Percentiles rank a stretch among this genome's conserved stretches.
Conservation (phyloP, 768 basidiomycete genomes). For the Gloeostereum incarnatum region DNA sequence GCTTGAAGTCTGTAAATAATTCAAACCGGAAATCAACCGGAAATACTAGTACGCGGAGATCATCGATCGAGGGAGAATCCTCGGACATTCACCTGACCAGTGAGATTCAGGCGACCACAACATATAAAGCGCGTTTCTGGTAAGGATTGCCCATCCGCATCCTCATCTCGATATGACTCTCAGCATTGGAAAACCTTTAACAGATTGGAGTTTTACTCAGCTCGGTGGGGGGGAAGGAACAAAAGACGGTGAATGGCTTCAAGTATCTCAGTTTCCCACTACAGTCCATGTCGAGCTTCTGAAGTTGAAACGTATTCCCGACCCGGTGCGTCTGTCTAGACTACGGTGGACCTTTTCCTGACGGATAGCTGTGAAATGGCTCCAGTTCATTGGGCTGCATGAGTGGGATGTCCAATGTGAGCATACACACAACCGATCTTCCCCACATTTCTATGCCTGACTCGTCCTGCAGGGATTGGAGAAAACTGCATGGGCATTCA, state of each 20-base stretch:
- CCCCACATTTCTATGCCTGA: background rate
- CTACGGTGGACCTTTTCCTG: background rate
- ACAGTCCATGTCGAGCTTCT: slow-evolving; percentile 83
- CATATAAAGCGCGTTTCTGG: too few species aligned
- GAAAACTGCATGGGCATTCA: slow-evolving; percentile 84
- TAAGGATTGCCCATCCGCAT: too few species aligned
- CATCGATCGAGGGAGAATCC: too few species aligned
- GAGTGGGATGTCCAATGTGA: slow-evolving; percentile 91
- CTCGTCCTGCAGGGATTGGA: slow-evolving; percentile 60
- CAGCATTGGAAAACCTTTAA: too few species aligned
- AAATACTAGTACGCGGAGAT: too few species aligned
- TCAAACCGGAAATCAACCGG: too few species aligned
- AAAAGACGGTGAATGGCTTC: slow-evolving; percentile 58
- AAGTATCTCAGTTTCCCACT: slow-evolving; percentile 64
- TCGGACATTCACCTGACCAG: too few species aligned
- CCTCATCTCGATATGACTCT: too few species aligned
- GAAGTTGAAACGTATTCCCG: slow-evolving; percentile 63
- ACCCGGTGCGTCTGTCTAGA: slow-evolving; percentile 40
- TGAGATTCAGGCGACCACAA: too few species aligned
- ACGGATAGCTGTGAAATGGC: background rate
- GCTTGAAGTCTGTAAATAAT: too few species aligned
- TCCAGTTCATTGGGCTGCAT: slow-evolving; percentile 63
- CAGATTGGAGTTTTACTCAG: slow-evolving; percentile 62
- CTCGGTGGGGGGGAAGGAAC: slow-evolving; percentile 51
- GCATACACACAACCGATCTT: slow-evolving; percentile 11